phyloP scores from a whole-genome alignment of 257 asterid species.

The Craterostigma plantagineum region DNA sequence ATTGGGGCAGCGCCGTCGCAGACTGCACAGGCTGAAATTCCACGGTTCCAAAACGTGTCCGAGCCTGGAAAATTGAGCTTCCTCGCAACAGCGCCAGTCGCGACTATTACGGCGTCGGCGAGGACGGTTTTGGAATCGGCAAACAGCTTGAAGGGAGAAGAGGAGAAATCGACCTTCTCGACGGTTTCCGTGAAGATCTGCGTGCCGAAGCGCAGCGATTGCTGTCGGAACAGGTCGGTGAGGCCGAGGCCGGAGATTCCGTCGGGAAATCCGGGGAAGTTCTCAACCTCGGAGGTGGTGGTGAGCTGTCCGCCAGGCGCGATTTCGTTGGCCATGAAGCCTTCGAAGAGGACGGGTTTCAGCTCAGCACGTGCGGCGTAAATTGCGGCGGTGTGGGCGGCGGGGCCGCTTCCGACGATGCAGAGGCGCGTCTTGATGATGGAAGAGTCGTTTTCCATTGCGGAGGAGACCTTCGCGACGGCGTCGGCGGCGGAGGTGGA shows the following conservation, averaged over 20 bases:
- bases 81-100: slow-evolving; percentile 88
- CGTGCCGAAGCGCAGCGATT: slow-evolving; percentile 50
- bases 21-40: slow-evolving; percentile 90
- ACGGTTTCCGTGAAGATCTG: slow-evolving; percentile 60
- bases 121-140: slow-evolving; percentile 40
- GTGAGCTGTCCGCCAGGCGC: slow-evolving; percentile 97
- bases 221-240: slow-evolving; percentile 49
- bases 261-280: slow-evolving; percentile 84
- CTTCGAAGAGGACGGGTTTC: slow-evolving; percentile 83
- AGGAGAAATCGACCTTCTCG: slow-evolving; percentile 40
- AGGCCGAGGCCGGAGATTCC: slow-evolving; percentile 61
- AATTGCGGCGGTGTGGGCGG: slow-evolving; percentile 92
- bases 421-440: slow-evolving; percentile 58
- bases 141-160: slow-evolving; percentile 37
- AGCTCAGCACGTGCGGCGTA: slow-evolving; percentile 92
- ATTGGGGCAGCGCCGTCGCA: slow-evolving; percentile 95
- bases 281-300: slow-evolving; percentile 84
- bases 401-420: slow-evolving; percentile 88
- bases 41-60: slow-evolving; percentile 70
- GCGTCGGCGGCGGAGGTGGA: slow-evolving; percentile 14
- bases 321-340: slow-evolving; percentile 92
- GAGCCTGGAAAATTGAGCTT: slow-evolving; percentile 60
- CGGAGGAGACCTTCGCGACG: slow-evolving; percentile 15
- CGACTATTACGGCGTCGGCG: slow-evolving; percentile 63
- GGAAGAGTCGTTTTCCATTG: slow-evolving; percentile 37